phyloP scores from a whole-genome alignment of 371 early-diverging fungal species.

The Haplosporangium sp. region DNA sequence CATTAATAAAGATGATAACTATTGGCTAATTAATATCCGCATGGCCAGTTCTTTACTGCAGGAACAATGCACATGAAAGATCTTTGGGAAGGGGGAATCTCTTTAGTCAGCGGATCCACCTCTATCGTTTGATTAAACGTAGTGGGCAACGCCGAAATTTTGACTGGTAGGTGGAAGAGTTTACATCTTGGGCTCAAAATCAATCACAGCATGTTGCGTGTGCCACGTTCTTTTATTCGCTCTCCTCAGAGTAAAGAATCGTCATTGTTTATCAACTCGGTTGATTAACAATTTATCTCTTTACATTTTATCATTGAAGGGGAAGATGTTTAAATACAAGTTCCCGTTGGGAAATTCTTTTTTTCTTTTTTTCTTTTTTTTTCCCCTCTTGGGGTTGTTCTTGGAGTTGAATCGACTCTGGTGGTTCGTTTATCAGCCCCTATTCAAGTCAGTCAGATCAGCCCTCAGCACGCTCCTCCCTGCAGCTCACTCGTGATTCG shows the following conservation, averaged over 20 bases:
- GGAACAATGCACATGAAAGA: conserved; percentile 1
- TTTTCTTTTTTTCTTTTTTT: conserved; percentile 1
- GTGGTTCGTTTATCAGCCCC: not conserved
- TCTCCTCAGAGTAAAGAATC: not conserved
- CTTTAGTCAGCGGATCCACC: too few species aligned
- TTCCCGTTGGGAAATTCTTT: not conserved
- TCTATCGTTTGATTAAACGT: too few species aligned
- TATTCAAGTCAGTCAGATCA: not conserved
- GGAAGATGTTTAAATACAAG: not conserved
- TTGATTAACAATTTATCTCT: not conserved
- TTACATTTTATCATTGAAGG: not conserved
- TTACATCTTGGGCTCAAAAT: not conserved
- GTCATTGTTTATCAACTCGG: not conserved
- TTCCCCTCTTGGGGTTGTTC: too few species aligned
- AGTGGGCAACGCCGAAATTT: too few species aligned
- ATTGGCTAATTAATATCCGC: not conserved
- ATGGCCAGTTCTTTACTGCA: conserved; percentile 4
- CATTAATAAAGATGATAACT: not conserved
- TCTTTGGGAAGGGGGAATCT: not conserved
- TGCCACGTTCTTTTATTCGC: not conserved
- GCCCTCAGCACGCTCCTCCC: conserved; percentile 9
- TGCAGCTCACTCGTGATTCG: conserved; percentile 13
- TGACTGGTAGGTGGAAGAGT: too few species aligned
- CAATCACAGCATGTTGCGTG: not conserved
- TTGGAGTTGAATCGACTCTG: too few species aligned